Evolutionary conservation across 2,329 filamentous ascomycete genomes (phyloP), one percentile per base, ranked within the genome.

Genomic region (Aspergillus fructus): DNA sequence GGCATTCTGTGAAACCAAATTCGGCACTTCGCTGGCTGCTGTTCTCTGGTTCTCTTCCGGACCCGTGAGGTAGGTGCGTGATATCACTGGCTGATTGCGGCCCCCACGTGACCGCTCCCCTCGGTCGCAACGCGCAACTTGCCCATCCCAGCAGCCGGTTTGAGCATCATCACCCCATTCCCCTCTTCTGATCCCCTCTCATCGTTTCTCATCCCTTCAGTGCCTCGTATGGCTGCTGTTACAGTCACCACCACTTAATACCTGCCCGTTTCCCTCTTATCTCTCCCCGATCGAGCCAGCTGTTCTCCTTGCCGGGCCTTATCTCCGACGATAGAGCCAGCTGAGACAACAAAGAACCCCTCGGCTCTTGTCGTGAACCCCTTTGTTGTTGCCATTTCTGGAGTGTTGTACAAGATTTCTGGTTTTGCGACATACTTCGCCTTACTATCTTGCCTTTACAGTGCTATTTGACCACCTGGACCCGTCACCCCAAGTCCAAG

Each of bases 241-340:
- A 55, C 42, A 27, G 53, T 49, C 51, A 59, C 40, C 49, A 27
- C n/a, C 8, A 15, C 48, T 30, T 56, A 49, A 45, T 59, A 59
- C 55, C 53, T 48, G 43, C 48, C 47, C 50, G 42, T 53, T 62
- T 34, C 47, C 50, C 37, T 43, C 53, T 50, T 33, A 53, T 57
- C 46, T 58, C 46, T 42, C 55, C 37, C 55, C 55, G 43, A 47
- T 60, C 45, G 41, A 53, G 52, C 58, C 54, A 55, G 45, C 55
- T 49, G 47, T 64, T 62, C 53, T 52, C 58, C 53, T 55, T 53
- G 60, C 52, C 63, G 49, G 46, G 61, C 71, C 71, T 75, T 75
- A 74, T 77, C 73, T 65, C 70, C 56, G 56, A 58, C 73, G 72
- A 73, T 76, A 75, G 71, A 69, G 51, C 56, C 64, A 59, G 60